Evolutionary conservation across 2,329 filamentous ascomycete genomes (phyloP), one percentile per base, ranked within the genome.

Genomic region (Trichophyton schoenleinii): DNA sequence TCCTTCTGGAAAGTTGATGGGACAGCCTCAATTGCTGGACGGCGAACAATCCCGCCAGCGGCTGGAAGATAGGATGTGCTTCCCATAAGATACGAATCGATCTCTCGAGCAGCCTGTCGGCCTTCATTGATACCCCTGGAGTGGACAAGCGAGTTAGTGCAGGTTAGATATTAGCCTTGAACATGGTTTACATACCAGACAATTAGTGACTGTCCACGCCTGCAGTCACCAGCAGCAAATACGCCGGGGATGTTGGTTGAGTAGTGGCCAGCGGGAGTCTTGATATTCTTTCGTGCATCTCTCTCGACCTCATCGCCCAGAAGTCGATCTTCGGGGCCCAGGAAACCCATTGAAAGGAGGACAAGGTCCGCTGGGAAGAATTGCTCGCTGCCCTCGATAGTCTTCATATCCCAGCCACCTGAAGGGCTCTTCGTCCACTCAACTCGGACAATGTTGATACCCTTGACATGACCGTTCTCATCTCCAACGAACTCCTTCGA

Each of bases 401-500:
- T 92, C 83, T 96, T 96, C 91, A 97, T 96, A 76, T 96, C 92
- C 92, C 92, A 97, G 52, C 91, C 91, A 66, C 91, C 91, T 64
- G 84, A 86, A 31, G 89, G 82, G 60, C 86, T 89, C 81, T 91
- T 94, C 68, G 90, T 94, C 92, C 92, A 97, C 74, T 96, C 91
- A 49, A 97, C 91, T 60, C 92, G 90, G 63, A 94, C 84, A 49
- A 91, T 96, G 77, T 94, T 96, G 81, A 97, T 96, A 65, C 92
- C 92, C 80, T 91, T 95, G 71, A 97, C 90, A 66, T 87, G 87
- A 72, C 91, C 91, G 58, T 77, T 83, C 64, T 90, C 91, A 68
- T 96, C 90, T 66, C 91, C 89, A 64, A 95, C 89, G 68, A 97
- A 97, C 69, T 95, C 89, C 79, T 95, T 92, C 18, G 91, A 95